phyloP scores from a whole-genome alignment of 2,329 filamentous ascomycete genomes.

The Beauveria medogensis region DNA sequence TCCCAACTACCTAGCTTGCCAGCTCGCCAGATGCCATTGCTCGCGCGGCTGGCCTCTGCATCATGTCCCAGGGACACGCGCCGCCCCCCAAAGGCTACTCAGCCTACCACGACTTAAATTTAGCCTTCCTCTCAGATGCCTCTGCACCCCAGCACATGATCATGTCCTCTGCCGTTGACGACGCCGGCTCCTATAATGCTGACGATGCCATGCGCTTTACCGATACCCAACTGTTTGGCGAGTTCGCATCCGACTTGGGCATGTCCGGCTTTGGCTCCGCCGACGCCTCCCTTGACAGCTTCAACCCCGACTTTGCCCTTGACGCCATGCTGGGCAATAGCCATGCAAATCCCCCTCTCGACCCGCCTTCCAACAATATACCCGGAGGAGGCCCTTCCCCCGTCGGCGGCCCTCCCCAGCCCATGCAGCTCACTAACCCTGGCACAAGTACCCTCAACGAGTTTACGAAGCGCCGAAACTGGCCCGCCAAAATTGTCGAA shows the following conservation, averaged over 20 bases:
- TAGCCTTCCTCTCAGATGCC: constrained; percentile 7
- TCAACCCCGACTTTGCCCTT: constrained; percentile 9
- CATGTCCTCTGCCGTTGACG: neutral
- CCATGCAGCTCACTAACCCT: constrained; percentile 14
- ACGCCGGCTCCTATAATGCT: neutral
- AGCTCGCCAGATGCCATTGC: constrained; percentile 5
- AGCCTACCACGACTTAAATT: constrained; percentile 2
- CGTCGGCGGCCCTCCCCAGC: constrained; percentile 28
- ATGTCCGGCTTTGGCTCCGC: constrained; percentile 1
- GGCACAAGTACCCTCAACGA: constrained; percentile 43
- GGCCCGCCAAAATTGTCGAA: constrained; percentile 82
- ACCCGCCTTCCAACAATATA: constrained; percentile 25
- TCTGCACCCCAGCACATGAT: constrained; percentile 3
- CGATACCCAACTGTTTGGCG: constrained; percentile 3
- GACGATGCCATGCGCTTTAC: constrained; percentile 5
- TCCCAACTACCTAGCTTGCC: neutral
- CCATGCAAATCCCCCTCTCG: constrained; percentile 20
- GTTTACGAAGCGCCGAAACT: constrained; percentile 58
- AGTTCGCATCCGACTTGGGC: constrained; percentile 3
- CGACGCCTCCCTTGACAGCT: constrained; percentile 1
- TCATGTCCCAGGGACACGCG: constrained; percentile 8
- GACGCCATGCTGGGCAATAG: constrained; percentile 14
- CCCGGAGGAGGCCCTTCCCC: constrained; percentile 36
- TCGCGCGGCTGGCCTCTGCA: neutral
- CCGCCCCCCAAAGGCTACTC: constrained; percentile 1